Conservation (phyloP, 2,329 filamentous ascomycete genomes). For the Alternaria sp. region DNA sequence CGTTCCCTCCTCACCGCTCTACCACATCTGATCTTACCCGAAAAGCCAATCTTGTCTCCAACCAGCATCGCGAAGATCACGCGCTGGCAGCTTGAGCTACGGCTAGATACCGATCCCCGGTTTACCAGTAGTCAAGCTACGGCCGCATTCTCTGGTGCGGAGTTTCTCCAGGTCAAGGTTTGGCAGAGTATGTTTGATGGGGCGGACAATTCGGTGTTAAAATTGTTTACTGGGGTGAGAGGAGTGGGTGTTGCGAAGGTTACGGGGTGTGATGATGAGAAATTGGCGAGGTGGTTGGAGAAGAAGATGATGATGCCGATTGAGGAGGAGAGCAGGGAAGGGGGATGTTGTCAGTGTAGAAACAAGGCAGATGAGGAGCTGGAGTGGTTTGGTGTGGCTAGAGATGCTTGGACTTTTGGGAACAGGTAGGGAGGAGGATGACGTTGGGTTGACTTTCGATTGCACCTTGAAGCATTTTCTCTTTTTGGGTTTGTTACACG, state of each 20-base stretch:
- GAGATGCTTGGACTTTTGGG: slow-evolving; percentile 31
- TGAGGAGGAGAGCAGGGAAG: slow-evolving; percentile 33
- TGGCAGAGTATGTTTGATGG: slow-evolving; percentile 51
- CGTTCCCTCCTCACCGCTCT: slow-evolving; percentile 53
- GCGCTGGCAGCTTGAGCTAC: slow-evolving; percentile 54
- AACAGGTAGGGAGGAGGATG: slow-evolving; percentile 13
- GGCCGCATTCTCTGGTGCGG: slow-evolving; percentile 54
- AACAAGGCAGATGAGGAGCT: slow-evolving; percentile 15
- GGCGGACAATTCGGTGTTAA: slow-evolving; percentile 52
- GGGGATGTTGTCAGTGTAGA: slow-evolving; percentile 29
- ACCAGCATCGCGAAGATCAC: slow-evolving; percentile 46
- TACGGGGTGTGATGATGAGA: slow-evolving; percentile 50
- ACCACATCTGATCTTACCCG: slow-evolving; percentile 50
- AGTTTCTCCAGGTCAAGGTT: slow-evolving; percentile 58
- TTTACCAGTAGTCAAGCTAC: slow-evolving; percentile 50
- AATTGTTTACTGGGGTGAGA: slow-evolving; percentile 54
- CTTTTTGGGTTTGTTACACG: no score
- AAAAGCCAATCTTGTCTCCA: slow-evolving; percentile 46
- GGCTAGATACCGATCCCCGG: slow-evolving; percentile 58
- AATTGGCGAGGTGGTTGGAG: slow-evolving; percentile 55
- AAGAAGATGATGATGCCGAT: slow-evolving; percentile 50
- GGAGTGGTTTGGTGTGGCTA: slow-evolving; percentile 20
- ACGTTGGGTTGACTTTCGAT: background rate
- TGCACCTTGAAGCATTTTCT: no score
- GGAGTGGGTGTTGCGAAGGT: slow-evolving; percentile 54